Evolutionary conservation across 2,329 filamentous ascomycete species (phyloP), one percentile per base, ranked within the genome.

Genomic region (Penicillium brasilianum): DNA sequence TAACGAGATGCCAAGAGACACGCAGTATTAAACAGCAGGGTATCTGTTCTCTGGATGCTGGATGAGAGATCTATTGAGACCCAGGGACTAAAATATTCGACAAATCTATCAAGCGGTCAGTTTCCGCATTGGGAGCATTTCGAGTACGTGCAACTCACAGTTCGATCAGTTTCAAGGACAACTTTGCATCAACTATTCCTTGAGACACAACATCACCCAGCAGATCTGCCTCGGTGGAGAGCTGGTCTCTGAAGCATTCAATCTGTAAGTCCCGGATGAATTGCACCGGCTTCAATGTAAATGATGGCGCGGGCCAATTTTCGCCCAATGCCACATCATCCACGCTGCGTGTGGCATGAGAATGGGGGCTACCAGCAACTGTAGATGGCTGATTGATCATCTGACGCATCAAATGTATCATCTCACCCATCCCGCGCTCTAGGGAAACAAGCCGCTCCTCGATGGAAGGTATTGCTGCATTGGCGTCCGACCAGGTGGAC

Each of bases 1-100:
- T 75, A 75, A 8, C 72, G 73, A 22, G 73, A 72, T 13, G 72
- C 73, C 20, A 76, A 52, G 3, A 75, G 62, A 56, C 73, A 76
- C 18, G 73, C 72, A 14, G 72, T 75, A 44, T 69, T 75, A 60
- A 74, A 74, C 20, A 76, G 67, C 16, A 76, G 65, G 3, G 73
- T 71, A 62, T 75, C 66, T 22, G 68, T 65, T 28, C 65, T 63
- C 48, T 74, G 72, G 11, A 76, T 67, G 61, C 70, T 69, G 22
- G 72, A 69, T 14, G 66, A 58, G 54, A 65, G 69, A 61, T 74
- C 65, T 59, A 74, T 70, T 13, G 73, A 73, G 20, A 76, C 64
- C 69, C 71, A 73, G 4, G 68, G 64, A 13, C 73, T 72, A 44
- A 74, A 76, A 59, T 75, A 71, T 48, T 73, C 72, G 20, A 74